Conservation (phyloP, 169 alveolate genomes). For the Plasmodium chabaudi region DNA sequence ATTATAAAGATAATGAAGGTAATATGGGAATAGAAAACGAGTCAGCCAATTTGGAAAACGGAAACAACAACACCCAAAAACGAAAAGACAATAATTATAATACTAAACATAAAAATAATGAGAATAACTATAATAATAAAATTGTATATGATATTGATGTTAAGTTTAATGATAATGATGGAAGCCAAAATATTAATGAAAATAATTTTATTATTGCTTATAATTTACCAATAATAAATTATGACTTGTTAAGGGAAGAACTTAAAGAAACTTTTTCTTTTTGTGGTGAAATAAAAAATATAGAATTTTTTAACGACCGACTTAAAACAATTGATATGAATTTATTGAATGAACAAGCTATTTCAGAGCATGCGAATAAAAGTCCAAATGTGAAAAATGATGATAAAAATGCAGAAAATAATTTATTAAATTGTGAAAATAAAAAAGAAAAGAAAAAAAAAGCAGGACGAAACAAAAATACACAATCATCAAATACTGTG, state of each 20-base stretch:
- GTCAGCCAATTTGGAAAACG: background rate
- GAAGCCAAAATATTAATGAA: constrained; percentile 2
- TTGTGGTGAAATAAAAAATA: constrained; percentile 50
- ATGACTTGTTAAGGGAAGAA: constrained; percentile 38
- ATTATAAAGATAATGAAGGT: background rate
- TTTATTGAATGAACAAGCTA: constrained; percentile 22
- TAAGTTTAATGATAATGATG: constrained; percentile 1
- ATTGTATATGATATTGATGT: constrained; percentile 61
- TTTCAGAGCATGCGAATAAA: background rate
- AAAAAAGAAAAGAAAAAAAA: background rate
- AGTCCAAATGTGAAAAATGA: background rate
- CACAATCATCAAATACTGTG: constrained; percentile 1
- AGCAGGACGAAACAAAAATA: background rate
- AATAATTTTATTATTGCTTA: constrained; percentile 59
- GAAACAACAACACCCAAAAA: background rate
- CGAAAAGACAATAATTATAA: background rate
- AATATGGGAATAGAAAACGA: background rate
- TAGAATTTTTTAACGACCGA: constrained; percentile 65
- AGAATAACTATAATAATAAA: constrained; percentile 10
- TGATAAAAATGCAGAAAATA: background rate
- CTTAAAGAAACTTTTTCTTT: constrained; percentile 57
- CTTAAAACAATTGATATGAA: constrained; percentile 65
- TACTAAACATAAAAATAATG: constrained; percentile 2
- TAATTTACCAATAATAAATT: constrained; percentile 51
- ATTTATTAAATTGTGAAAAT: background rate